Base-by-base conservation (phyloP, 2,329 filamentous ascomycete species). In the Ophiosphaerella herpotricha region DNA sequence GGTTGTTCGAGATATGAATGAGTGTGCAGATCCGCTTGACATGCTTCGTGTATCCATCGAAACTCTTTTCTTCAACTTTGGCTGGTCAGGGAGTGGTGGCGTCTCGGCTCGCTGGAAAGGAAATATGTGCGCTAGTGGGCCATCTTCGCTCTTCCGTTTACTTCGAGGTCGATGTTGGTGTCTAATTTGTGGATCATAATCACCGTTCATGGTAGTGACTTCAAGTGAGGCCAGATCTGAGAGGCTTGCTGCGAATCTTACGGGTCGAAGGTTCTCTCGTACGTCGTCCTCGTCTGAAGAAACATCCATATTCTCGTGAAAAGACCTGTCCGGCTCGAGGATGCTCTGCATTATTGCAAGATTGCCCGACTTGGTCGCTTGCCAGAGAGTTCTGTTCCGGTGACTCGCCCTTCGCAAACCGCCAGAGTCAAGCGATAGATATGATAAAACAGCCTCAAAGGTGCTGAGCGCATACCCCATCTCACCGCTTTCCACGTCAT, bases 381-480 rank as follows among this genome's bases (percentile, higher is more conserved):
- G 86, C 94, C 94, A 99, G 2, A 99, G 74, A 1, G 86, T 83
- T 65, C 88, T 87, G 71, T 99, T 99, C 45, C 89, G 85, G 55
- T 86, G 85, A 72, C 94, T 97, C 6, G 92, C 91, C 69, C 86
- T 89, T 53, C 92, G 85, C 50, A 99, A 76, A 4, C 87, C 89
- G 12, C 84, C 85, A 0, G 93, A 96, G 67, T 96, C 92, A 53
- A 86, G 84, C 7, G 87, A 84, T 2, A 99, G 82, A 69, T 99
- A 97, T 1, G 90, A 86, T 31, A 99, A 75, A 0, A 99, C 94
- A 6, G 91, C 94, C 72, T 99, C 94, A 52, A 97, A 90, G 0
- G 94, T 99, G 73, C 93, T 97, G 43, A 99, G 75, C 0, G 93
- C 92, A 73, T 99, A 99, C 7, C 94, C 94, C 79, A 95, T 88